Conservation (phyloP, 495 filamentous ascomycete species). For the Niebla homalea region DNA sequence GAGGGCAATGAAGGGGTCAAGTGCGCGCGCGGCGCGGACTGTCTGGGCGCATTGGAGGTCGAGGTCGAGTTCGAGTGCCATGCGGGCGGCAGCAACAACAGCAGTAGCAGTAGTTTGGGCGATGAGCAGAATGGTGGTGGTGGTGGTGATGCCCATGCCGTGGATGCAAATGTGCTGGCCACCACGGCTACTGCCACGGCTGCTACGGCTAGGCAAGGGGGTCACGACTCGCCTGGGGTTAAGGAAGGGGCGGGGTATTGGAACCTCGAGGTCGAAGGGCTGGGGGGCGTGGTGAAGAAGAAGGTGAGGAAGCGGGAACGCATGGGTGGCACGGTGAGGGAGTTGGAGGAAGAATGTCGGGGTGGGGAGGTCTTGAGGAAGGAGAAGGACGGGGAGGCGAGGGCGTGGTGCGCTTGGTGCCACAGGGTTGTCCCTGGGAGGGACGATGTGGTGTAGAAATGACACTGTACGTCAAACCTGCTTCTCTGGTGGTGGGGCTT, state of each 20-base stretch:
- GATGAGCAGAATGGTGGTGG: slow-evolving; percentile 6
- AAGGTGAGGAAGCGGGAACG: slow-evolving; percentile 53
- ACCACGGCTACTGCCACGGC: background rate
- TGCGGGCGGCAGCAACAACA: slow-evolving; percentile 27
- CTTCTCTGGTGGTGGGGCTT: background rate
- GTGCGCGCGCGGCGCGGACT: slow-evolving; percentile 58
- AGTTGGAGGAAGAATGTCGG: slow-evolving; percentile 67
- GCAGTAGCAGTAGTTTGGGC: slow-evolving; percentile 6
- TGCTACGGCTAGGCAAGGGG: background rate
- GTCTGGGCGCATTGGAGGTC: slow-evolving; percentile 56
- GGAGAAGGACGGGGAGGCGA: slow-evolving; percentile 35
- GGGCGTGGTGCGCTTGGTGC: slow-evolving; percentile 32
- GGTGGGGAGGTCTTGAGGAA: slow-evolving; percentile 49
- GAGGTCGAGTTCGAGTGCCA: slow-evolving; percentile 71
- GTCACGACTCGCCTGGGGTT: slow-evolving; percentile 3
- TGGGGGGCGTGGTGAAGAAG: slow-evolving; percentile 73
- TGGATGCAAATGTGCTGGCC: background rate
- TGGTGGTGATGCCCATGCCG: no score
- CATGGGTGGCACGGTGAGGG: slow-evolving; percentile 68
- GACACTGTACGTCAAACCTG: background rate
- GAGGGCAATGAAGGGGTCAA: slow-evolving; percentile 78
- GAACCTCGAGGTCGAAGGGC: slow-evolving; percentile 73
- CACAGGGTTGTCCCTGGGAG: slow-evolving; percentile 11
- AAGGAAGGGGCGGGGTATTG: slow-evolving; percentile 54
- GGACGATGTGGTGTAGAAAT: slow-evolving; percentile 1